Conservation (phyloP, 371 early-diverging fungal genomes). For the Haplosporangium sp. region DNA sequence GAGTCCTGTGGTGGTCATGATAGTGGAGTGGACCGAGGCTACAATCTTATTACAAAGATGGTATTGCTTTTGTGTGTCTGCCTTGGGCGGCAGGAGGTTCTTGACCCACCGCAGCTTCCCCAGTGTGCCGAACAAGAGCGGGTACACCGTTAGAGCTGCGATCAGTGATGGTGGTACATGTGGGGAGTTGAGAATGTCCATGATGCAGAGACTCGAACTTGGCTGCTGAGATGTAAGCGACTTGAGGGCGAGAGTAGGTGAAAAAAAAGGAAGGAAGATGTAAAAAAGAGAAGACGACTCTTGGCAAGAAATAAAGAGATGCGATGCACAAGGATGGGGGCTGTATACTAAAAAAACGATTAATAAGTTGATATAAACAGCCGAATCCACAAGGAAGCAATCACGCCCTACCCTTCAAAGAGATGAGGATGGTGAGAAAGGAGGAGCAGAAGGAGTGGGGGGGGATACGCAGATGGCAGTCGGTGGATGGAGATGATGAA, state of each 20-base stretch:
- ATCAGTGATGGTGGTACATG: constrained; percentile 44
- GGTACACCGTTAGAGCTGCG: constrained; percentile 40
- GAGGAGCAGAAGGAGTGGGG: too few species aligned
- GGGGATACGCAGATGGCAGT: too few species aligned
- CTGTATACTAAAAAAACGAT: neutral
- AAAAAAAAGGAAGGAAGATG: neutral
- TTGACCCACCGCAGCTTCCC: constrained; percentile 27
- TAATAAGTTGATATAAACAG: too few species aligned
- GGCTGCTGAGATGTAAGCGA: neutral
- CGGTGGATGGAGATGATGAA: too few species aligned
- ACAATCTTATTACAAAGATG: constrained; percentile 53
- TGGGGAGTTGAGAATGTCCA: constrained; percentile 34
- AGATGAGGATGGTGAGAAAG: too few species aligned
- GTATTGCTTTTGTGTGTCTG: constrained; percentile 40
- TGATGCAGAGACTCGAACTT: neutral
- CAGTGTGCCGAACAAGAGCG: constrained; percentile 36
- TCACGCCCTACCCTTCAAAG: too few species aligned
- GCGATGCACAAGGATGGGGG: neutral
- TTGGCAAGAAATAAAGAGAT: too few species aligned
- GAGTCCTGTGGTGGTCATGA: constrained; percentile 42
- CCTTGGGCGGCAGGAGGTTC: constrained; percentile 42
- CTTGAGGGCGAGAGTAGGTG: neutral
- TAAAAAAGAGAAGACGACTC: too few species aligned
- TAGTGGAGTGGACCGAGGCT: constrained; percentile 49
- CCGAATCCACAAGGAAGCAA: too few species aligned